These are phyloP conservation scores for Penicillium paradoxum DNA, from an alignment of 495 filamentous ascomycete genomes.

Conservation along the genomic window DNA sequence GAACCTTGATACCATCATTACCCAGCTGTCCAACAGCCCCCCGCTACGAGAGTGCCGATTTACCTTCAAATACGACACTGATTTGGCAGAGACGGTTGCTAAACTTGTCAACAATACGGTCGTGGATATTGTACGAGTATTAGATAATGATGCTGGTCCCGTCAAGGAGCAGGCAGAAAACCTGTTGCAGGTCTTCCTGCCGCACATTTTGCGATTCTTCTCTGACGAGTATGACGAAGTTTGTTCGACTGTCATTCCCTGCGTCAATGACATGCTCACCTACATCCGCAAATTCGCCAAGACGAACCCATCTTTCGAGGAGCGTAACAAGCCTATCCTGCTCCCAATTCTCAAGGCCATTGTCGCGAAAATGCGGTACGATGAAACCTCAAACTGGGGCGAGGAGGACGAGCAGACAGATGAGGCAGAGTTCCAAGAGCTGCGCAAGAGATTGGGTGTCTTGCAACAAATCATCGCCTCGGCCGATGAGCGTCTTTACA, in stretches of 20 bases:
- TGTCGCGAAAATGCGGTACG: constrained; percentile 91
- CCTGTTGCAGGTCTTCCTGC: constrained; percentile 74
- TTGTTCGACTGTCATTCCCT: constrained; percentile 88
- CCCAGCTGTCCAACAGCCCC: constrained; percentile 74
- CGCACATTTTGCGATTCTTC: constrained; percentile 84
- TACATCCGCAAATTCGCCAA: constrained; percentile 77
- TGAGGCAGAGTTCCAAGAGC: constrained; percentile 96
- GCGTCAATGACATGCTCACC: constrained; percentile 81
- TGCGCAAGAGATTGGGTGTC: constrained; percentile 80
- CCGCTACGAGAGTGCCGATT: constrained; percentile 70
- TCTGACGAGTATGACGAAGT: constrained; percentile 97
- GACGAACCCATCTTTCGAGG: constrained; percentile 51
- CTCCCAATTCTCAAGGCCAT: constrained; percentile 85
- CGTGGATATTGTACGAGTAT: constrained; percentile 74
- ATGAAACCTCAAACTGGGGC: constrained; percentile 90
- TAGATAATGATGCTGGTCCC: constrained; percentile 57
- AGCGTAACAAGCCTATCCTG: constrained; percentile 70
- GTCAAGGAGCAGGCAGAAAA: constrained; percentile 60
- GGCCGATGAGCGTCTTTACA: constrained; percentile 78
- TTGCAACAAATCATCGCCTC: constrained; percentile 86
- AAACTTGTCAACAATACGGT: constrained; percentile 92
- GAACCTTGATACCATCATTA: constrained; percentile 75
- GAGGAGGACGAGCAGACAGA: constrained; percentile 92
- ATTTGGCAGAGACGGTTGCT: constrained; percentile 88
- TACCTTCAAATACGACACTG: constrained; percentile 83